Evolutionary conservation across 805 yeast species (phyloP).

Genomic region (Cyberlindnera bimundalis): DNA sequence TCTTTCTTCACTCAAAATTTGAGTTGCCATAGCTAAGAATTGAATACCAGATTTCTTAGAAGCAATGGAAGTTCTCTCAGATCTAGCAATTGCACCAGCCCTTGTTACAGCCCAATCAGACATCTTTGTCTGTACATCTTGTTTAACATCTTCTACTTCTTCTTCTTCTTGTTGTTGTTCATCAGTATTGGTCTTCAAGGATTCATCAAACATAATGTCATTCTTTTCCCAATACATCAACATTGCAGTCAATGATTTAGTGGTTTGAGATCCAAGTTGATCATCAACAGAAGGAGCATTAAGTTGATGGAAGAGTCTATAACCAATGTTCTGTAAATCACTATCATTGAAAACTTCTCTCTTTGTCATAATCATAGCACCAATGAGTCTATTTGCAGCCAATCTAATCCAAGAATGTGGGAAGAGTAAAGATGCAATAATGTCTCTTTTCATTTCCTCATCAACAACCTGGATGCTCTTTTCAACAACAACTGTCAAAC

Average conservation of each 20-base stretch:
- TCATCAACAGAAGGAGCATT: conserved; percentile 74
- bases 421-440: conserved; percentile 58
- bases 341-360: conserved; percentile 35
- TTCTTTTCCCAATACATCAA: conserved; percentile 55
- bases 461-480: conserved; percentile 28
- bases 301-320: conserved; percentile 69
- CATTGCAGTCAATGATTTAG: conserved; percentile 62
- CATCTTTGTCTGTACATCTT: conserved; percentile 32
- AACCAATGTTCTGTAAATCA: conserved; percentile 65
- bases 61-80: conserved; percentile 55
- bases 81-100: conserved; percentile 59
- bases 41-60: conserved; percentile 69
- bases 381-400: conserved; percentile 56
- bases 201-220: conserved; percentile 32
- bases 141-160: conserved; percentile 26
- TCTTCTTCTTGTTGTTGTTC: conserved; percentile 24
- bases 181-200: conserved; percentile 21
- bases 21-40: conserved; percentile 60
- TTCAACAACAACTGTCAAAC: conserved; percentile 42
- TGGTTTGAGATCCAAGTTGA: conserved; percentile 57
- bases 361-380: conserved; percentile 43
- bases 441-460: conserved; percentile 33
- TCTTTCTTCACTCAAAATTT: conserved; percentile 43
- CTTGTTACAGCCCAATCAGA: conserved; percentile 62
- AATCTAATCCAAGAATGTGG: conserved; percentile 94